Conservation (phyloP, 768 basidiomycete genomes). For the Fibroporia radiculosa region DNA sequence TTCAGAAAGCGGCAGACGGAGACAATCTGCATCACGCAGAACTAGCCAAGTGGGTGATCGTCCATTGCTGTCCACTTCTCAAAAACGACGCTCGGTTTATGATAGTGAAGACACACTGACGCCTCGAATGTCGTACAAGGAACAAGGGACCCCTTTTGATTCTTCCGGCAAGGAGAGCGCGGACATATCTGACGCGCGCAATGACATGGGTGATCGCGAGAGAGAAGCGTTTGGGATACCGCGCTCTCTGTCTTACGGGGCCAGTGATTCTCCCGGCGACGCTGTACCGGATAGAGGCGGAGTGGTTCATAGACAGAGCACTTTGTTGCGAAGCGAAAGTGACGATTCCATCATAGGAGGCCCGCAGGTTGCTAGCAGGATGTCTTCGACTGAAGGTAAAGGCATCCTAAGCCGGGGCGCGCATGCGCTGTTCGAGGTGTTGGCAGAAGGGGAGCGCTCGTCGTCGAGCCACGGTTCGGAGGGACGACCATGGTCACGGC, state of each 20-base stretch:
- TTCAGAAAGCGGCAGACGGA: too few relatives aligned
- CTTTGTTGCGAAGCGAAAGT: constrained; percentile 7
- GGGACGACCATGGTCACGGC: not conserved
- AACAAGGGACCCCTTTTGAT: too few relatives aligned
- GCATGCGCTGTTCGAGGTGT: constrained; percentile 37
- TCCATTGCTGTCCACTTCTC: too few relatives aligned
- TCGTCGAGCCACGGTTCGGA: not conserved
- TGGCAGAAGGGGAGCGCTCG: constrained; percentile 25
- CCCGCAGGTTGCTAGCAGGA: constrained; percentile 34
- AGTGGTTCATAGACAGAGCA: constrained; percentile 1
- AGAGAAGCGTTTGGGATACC: constrained; percentile 23
- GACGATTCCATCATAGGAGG: constrained; percentile 12
- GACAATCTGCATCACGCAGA: too few relatives aligned
- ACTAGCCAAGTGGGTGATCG: too few relatives aligned
- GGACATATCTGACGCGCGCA: not conserved
- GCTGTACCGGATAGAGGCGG: not conserved
- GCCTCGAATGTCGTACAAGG: too few relatives aligned
- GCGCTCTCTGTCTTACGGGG: constrained; percentile 19
- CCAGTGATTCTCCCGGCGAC: constrained; percentile 8
- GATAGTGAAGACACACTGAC: too few relatives aligned
- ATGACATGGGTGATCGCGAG: constrained; percentile 13
- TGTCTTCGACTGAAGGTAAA: constrained; percentile 25
- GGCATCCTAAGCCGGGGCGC: constrained; percentile 36
- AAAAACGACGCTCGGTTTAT: too few relatives aligned
- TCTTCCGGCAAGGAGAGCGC: too few relatives aligned